Evolutionary conservation across 768 basidiomycete genomes (phyloP).

Genomic region (Sarcodon sp.): DNA sequence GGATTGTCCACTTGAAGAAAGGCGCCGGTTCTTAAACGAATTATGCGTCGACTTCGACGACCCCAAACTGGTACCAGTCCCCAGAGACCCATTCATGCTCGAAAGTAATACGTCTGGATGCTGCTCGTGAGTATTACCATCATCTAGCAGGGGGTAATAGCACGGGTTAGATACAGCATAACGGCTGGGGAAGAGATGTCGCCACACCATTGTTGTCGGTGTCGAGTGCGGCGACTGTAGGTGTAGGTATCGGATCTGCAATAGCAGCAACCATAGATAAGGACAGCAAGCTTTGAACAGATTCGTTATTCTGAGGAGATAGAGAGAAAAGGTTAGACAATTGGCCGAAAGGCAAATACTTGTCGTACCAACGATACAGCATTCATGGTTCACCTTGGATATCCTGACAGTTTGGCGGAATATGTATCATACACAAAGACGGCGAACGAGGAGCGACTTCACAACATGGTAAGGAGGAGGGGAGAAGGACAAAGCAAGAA

Average conservation of each 20-base stretch:
- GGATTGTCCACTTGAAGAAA: conserved; percentile 59
- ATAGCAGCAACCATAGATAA: conserved; percentile 50
- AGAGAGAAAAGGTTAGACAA: not conserved
- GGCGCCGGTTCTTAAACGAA: conserved; percentile 44
- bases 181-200: too few species aligned
- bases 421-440: too few species aligned
- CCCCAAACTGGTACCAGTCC: conserved; percentile 11
- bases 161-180: too few species aligned
- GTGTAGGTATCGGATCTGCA: conserved; percentile 30
- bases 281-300: conserved; percentile 43
- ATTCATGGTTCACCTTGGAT: not conserved
- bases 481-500: too few species aligned
- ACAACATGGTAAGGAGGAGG: too few species aligned
- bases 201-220: conserved; percentile 8
- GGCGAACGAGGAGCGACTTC: too few species aligned
- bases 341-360: not conserved
- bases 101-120: too few species aligned
- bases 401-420: not conserved
- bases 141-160: too few species aligned
- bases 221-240: conserved; percentile 3
- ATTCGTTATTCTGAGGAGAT: not conserved
- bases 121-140: too few species aligned
- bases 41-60: conserved; percentile 9
- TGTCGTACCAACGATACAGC: not conserved
- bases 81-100: conserved; percentile 1